These are phyloP conservation scores for Acmispon strigosus DNA, from an alignment of 306 rosid genomes.

Conservation along the genomic window DNA sequence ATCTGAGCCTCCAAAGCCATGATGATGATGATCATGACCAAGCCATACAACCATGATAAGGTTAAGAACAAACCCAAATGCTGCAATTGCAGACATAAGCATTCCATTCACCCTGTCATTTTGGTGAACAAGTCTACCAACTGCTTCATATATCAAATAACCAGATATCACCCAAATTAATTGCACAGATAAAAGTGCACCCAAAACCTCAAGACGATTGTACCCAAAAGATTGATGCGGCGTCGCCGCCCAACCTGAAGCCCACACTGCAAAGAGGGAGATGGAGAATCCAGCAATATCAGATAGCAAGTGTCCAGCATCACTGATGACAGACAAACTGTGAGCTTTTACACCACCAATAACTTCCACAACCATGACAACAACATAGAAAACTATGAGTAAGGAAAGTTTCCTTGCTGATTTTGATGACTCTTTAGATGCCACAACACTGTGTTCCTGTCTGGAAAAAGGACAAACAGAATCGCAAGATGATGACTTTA, in stretches of 20 bases:
- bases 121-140: slow-evolving; percentile 40
- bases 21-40: slow-evolving; percentile 47
- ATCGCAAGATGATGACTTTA: slow-evolving; percentile 21
- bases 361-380: slow-evolving; percentile 66
- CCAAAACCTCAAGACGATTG: slow-evolving; percentile 80
- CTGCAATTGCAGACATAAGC: slow-evolving; percentile 81
- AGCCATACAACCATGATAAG: slow-evolving; percentile 78
- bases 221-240: slow-evolving; percentile 71
- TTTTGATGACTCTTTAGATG: slow-evolving; percentile 47
- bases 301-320: slow-evolving; percentile 89
- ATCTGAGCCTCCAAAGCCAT: slow-evolving; percentile 2
- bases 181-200: slow-evolving; percentile 84
- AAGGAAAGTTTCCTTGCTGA: slow-evolving; percentile 59
- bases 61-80: slow-evolving; percentile 75
- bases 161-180: slow-evolving; percentile 86
- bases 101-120: slow-evolving; percentile 50
- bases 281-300: slow-evolving; percentile 72
- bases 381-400: slow-evolving; percentile 49
- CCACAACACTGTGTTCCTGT: slow-evolving; percentile 33
- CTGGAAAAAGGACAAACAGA: slow-evolving; percentile 55
- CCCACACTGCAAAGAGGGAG: slow-evolving; percentile 82
- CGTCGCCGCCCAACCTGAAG: slow-evolving; percentile 85
- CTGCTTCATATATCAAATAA: slow-evolving; percentile 66
- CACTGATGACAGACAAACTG: slow-evolving; percentile 76
- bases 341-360: slow-evolving; percentile 83